Evolutionary conservation across 2,329 filamentous ascomycete genomes (phyloP), one percentile per base, ranked within the genome.

Genomic region (Trichophyton verrucosum): DNA sequence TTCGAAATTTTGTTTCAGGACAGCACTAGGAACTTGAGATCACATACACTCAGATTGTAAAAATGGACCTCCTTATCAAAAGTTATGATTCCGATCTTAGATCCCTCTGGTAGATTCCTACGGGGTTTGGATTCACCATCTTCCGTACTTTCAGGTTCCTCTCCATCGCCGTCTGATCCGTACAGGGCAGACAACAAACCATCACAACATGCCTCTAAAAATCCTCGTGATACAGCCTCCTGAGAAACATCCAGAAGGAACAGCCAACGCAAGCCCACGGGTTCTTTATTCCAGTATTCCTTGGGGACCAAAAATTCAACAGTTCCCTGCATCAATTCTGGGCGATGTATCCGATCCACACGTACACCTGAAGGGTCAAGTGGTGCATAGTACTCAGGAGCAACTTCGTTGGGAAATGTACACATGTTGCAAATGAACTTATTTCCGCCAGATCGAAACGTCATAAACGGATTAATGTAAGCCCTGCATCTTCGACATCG

Each of bases 401-500:
- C 80, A 0, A 95, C 95, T 70, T 99, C 94, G 72, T 97, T 99
- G 57, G 94, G 91, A 72, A 97, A 95, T 22, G 88, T 94, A 77
- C 94, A 99, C 76, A 99, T 89, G 71, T 99, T 99, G 78, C 94
- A 99, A 59, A 96, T 90, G 72, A 96, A 95, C 72, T 95, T 96
- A 76, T 92, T 96, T 61, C 94, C 94, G 42, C 92, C 92, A 15
- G 88, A 87, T 62, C 88, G 84, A 80, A 99, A 99, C 71, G 91
- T 88, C 94, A 99, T 97, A 72, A 99, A 99, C 1, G 94, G 94
- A 71, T 99, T 99, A 76, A 99, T 95, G 75, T 99, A 99, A 13
- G 92, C 88, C 71, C 94, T 83, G 78, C 94, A 99, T 76, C 94
- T 82, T 68, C 89, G 85, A 75, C 94, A 99, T 72, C 94, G 84